Evolutionary conservation across 768 basidiomycete species (phyloP), one percentile per base, ranked within the genome.

Genomic region (Lentinula detonsa): DNA sequence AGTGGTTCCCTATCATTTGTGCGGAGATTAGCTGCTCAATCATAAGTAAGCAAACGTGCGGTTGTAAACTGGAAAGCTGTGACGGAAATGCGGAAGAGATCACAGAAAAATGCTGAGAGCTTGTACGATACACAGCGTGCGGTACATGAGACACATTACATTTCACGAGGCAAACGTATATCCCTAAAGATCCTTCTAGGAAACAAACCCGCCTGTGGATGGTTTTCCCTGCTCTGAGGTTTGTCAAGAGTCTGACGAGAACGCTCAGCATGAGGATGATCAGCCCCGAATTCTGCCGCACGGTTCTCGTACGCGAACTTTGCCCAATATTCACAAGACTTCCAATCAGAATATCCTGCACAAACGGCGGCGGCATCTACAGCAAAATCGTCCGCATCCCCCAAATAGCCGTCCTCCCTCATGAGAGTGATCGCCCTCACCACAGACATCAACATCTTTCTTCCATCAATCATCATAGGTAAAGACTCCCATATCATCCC

Each of bases 321-420:
- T n/a, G 66, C 66, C 69, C 65, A 68, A 45, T 68, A 68, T 56
- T 57, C 60, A 31, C 65, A 64, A n/a, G 65, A 63, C n/a, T 63
- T 65, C 69, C 69, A 67, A 57, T 68, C 67, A 11, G 66, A 67
- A 59, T 67, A 66, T 55, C 57, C 40, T 21, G 68, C 59, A 34
- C 66, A 69, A 11, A 66, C 42, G 15, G 40, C 64, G 5, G 63
- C 65, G 13, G 66, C 67, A 35, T 69, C 64, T 13, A 10, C 50
- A 9, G 67, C 65, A 59, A 66, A 67, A 35, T 69, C 67, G 45
- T 68, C 67, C 8, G 31, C 55, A 53, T 69, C 67, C 4, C 64
- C 66, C 4, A 33, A 5, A 52, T 67, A 68, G 10, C 66, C 63
- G 43, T 69, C 68, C 33, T 64, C 65, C 16, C 51, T 16, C 34